A percentile compares a stretch with the other conserved stretches of the same genome.
phyloP scores from a whole-genome alignment of 1,284 basidiomycete genomes.

The Ustilago xerochloae region DNA sequence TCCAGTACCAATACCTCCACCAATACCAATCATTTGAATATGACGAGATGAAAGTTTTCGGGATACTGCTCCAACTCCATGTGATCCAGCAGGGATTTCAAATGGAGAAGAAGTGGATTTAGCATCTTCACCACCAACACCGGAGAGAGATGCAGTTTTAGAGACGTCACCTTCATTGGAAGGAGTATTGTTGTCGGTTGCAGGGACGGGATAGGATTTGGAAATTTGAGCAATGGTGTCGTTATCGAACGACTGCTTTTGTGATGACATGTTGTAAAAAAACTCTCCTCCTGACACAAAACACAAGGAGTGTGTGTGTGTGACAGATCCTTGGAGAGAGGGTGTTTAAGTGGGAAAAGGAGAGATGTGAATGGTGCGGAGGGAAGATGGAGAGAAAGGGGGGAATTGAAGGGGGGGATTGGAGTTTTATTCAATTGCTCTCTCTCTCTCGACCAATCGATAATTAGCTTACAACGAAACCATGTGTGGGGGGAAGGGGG shows the following conservation, averaged over 20 bases:
- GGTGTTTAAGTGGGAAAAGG: neutral
- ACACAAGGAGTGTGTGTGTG: no score
- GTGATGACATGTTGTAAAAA: constrained; percentile 23
- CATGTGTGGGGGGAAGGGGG: no score
- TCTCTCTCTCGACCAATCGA: neutral
- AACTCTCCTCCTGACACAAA: constrained; percentile 37
- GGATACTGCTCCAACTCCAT: constrained; percentile 40
- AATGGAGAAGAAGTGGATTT: constrained; percentile 37
- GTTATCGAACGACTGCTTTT: constrained; percentile 34
- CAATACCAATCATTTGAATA: constrained; percentile 60
- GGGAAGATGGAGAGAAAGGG: neutral
- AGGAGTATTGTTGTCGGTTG: neutral
- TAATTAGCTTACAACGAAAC: neutral
- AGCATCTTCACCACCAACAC: constrained; percentile 15
- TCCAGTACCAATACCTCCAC: constrained; percentile 62
- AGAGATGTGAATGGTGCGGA: neutral
- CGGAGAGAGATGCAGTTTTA: constrained; percentile 20
- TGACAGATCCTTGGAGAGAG: constrained; percentile 33
- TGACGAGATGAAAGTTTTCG: constrained; percentile 43
- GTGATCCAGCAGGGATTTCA: constrained; percentile 32
- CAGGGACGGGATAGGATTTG: constrained; percentile 25
- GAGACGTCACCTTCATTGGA: constrained; percentile 17
- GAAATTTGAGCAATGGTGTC: constrained; percentile 36
- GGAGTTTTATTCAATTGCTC: constrained; percentile 15
- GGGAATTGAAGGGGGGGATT: neutral